Conservation (phyloP, 257 asterid genomes). For the Coffea eugenioides region DNA sequence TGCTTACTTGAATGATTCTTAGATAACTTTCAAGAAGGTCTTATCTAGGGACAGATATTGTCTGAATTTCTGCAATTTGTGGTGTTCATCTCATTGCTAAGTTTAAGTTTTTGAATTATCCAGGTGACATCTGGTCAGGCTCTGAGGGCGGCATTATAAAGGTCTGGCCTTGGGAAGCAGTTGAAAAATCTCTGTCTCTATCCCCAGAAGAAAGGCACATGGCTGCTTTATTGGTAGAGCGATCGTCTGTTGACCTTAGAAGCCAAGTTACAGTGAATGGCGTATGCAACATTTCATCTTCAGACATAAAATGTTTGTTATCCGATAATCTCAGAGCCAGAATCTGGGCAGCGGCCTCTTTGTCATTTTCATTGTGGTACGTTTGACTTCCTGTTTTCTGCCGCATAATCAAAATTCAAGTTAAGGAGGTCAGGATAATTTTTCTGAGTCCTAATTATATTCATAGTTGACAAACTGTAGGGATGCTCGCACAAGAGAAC, state of each 20-base stretch:
- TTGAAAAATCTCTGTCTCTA: conserved; percentile 74
- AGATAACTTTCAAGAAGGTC: background rate
- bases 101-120: conserved; percentile 12
- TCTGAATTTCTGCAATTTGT: background rate
- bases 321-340: conserved; percentile 63
- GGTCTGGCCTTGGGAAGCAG: conserved; percentile 90
- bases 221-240: conserved; percentile 84
- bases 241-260: conserved; percentile 70
- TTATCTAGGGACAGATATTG: background rate
- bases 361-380: conserved; percentile 84
- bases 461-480: conserved; percentile 37
- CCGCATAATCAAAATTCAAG: background rate
- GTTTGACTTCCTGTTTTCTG: conserved; percentile 12
- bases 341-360: conserved; percentile 82
- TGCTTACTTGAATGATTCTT: background rate
- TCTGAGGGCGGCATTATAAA: conserved; percentile 73
- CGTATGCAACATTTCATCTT: conserved; percentile 70
- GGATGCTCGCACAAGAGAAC: conserved; percentile 95
- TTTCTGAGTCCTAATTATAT: conserved; percentile 16
- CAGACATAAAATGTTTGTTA: conserved; percentile 74
- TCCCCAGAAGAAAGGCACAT: conserved; percentile 78
- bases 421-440: background rate
- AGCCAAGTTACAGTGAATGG: conserved; percentile 92
- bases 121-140: conserved; percentile 98
- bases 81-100: conserved; percentile 4